phyloP scores from a whole-genome alignment of 805 yeast species.

The Cyberlindnera nakhonratchasimensis region DNA sequence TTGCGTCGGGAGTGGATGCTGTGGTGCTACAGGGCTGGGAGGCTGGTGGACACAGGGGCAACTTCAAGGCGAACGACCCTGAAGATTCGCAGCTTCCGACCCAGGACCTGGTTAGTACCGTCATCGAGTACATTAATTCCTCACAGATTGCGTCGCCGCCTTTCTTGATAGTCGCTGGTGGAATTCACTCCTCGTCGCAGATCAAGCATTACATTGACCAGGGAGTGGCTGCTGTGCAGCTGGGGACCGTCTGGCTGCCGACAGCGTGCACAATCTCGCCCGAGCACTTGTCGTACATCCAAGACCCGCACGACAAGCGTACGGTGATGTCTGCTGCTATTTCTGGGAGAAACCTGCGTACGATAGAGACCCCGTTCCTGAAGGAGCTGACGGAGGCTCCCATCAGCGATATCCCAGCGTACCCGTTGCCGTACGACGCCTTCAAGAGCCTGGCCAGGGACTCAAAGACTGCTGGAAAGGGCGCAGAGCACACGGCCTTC shows the following conservation, averaged over 20 bases:
- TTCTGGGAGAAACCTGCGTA: conserved; percentile 27
- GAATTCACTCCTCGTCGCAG: conserved; percentile 37
- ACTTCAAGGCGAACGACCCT: conserved; percentile 35
- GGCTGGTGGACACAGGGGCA: conserved; percentile 67
- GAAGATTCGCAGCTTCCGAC: conserved; percentile 36
- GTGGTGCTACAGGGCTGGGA: conserved; percentile 55
- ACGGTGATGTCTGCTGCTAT: conserved; percentile 28
- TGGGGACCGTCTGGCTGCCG: conserved; percentile 49
- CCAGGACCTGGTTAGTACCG: conserved; percentile 22
- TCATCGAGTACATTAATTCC: conserved; percentile 21
- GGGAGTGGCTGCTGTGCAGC: conserved; percentile 53
- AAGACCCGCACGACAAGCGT: conserved; percentile 21
- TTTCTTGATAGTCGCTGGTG: conserved; percentile 50
- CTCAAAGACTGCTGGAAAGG: neutral
- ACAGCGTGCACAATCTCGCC: conserved; percentile 20
- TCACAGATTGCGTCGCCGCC: conserved; percentile 14
- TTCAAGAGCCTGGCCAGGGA: conserved; percentile 20
- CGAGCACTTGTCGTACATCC: conserved; percentile 13
- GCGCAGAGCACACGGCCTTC: conserved; percentile 12
- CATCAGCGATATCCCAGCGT: conserved; percentile 18
- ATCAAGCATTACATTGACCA: conserved; percentile 31
- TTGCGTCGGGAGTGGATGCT: conserved; percentile 41
- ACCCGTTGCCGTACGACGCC: conserved; percentile 27
- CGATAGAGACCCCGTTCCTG: conserved; percentile 25
- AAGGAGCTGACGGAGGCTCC: conserved; percentile 11